These are phyloP conservation scores for Ogataea polymorpha DNA, from an alignment of 805 yeast species.

Conservation along the genomic window DNA sequence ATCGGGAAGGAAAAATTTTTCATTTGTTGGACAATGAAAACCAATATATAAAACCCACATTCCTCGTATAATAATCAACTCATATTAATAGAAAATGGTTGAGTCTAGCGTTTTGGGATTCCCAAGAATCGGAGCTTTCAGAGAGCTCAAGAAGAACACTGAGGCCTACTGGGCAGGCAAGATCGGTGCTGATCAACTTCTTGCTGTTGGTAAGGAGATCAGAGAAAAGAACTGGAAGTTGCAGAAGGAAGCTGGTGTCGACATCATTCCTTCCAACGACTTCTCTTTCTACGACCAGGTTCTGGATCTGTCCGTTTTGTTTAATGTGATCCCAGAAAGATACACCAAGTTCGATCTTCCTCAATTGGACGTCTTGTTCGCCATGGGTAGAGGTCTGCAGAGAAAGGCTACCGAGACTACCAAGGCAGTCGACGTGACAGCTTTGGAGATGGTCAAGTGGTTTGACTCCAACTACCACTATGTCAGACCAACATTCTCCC, in stretches of 20 bases:
- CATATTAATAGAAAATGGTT: conserved; percentile 59
- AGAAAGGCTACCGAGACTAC: conserved; percentile 85
- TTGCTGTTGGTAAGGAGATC: conserved; percentile 91
- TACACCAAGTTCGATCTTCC: conserved; percentile 89
- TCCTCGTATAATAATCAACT: conserved; percentile 6
- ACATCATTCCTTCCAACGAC: conserved; percentile 94
- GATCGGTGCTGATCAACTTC: conserved; percentile 78
- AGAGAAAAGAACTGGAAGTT: conserved; percentile 97
- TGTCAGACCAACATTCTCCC: conserved; percentile 98
- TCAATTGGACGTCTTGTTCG: conserved; percentile 89
- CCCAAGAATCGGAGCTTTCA: conserved; percentile 99
- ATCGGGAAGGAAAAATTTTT: conserved; percentile 16
- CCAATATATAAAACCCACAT: conserved; percentile 8
- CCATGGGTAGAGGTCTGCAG: conserved; percentile 99
- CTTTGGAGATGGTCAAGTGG: conserved; percentile 99
- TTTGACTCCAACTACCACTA: conserved; percentile 99
- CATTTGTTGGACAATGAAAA: conserved; percentile 17
- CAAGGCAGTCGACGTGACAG: conserved; percentile 95
- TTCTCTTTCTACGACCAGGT: conserved; percentile 98
- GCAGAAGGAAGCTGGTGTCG: conserved; percentile 96
- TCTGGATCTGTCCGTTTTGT: conserved; percentile 83
- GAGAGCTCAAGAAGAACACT: conserved; percentile 98
- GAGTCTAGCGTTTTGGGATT: conserved; percentile 96
- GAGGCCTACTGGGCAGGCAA: conserved; percentile 99
- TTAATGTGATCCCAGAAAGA: conserved; percentile 96